A percentile compares a stretch with the other conserved stretches of the same genome.
These are phyloP conservation scores for Wolfiporia cocos DNA, from an alignment of 1,284 basidiomycete species.

Conservation along the genomic window DNA sequence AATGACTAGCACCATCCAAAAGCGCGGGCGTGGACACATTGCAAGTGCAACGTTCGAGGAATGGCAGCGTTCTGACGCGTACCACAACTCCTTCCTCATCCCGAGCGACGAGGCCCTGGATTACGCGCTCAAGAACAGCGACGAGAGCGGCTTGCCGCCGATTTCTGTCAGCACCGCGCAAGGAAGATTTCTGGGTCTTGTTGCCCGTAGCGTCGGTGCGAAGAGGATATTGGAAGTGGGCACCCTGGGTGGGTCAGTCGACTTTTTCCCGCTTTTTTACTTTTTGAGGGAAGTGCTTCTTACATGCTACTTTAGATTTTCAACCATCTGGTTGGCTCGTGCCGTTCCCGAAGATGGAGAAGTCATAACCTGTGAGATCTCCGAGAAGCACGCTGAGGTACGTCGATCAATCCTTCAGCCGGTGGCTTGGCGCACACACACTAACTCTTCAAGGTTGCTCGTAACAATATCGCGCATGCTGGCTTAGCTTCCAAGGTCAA, in stretches of 20 bases:
- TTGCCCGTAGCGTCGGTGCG: constrained; percentile 40
- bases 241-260: constrained; percentile 51
- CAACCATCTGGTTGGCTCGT: constrained; percentile 53
- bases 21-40: too few species aligned
- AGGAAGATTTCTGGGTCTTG: constrained; percentile 49
- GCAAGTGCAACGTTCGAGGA: constrained; percentile 1
- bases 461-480: constrained; percentile 43
- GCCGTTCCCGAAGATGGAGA: constrained; percentile 49
- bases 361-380: constrained; percentile 44
- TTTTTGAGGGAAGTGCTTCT: constrained; percentile 7
- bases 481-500: constrained; percentile 40
- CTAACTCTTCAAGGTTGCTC: constrained; percentile 39
- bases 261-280: background rate
- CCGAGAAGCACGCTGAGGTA: constrained; percentile 43
- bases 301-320: constrained; percentile 34
- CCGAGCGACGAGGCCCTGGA: constrained; percentile 39
- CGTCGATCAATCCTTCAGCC: constrained; percentile 5
- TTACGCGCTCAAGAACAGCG: constrained; percentile 34
- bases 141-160: constrained; percentile 38
- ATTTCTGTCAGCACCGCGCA: constrained; percentile 51
- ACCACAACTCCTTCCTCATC: constrained; percentile 52
- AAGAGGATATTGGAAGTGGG: constrained; percentile 56
- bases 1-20: too few species aligned
- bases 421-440: background rate
- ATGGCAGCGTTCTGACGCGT: constrained; percentile 49